These are phyloP conservation scores for Lentinula sp. DNA, from an alignment of 768 basidiomycete genomes.

Conservation along the genomic window DNA sequence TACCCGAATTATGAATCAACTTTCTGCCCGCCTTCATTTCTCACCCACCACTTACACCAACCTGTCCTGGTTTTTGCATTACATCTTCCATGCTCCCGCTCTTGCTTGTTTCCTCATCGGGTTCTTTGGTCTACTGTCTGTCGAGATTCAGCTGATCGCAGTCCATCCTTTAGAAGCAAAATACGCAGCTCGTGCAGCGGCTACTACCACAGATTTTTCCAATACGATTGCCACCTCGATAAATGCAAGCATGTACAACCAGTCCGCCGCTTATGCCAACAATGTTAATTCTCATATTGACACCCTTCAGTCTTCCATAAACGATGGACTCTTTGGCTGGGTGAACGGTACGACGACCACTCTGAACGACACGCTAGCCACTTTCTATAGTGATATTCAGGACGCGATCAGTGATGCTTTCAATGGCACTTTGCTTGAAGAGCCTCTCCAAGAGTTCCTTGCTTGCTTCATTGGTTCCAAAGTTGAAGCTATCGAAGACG, in stretches of 20 bases:
- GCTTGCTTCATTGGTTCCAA: slow-evolving; percentile 90
- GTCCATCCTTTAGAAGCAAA: slow-evolving; percentile 66
- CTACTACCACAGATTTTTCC: slow-evolving; percentile 61
- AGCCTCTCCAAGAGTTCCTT: slow-evolving; percentile 81
- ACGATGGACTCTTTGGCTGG: slow-evolving; percentile 91
- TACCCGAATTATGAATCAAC: slow-evolving; percentile 51
- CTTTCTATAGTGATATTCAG: slow-evolving; percentile 85
- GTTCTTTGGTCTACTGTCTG: slow-evolving; percentile 80
- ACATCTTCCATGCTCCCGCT: slow-evolving; percentile 88
- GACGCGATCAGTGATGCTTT: slow-evolving; percentile 72
- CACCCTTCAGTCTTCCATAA: slow-evolving; percentile 66
- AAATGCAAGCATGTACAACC: slow-evolving; percentile 78
- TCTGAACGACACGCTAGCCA: slow-evolving; percentile 80
- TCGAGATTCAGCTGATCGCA: slow-evolving; percentile 82
- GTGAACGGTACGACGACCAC: slow-evolving; percentile 85
- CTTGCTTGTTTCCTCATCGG: slow-evolving; percentile 90
- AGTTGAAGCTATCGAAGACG: slow-evolving; percentile 78
- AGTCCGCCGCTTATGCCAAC: slow-evolving; percentile 73
- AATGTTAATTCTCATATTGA: slow-evolving; percentile 70
- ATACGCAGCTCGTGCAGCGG: slow-evolving; percentile 56
- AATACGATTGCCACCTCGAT: slow-evolving; percentile 67
- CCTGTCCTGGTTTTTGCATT: slow-evolving; percentile 84
- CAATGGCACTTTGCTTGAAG: slow-evolving; percentile 76
- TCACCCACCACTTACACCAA: slow-evolving; percentile 59
- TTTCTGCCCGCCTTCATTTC: slow-evolving; percentile 47